These are phyloP conservation scores for Phyllostachys edulis DNA, from an alignment of 176 grass and related monocot genomes.

Conservation along the genomic window DNA sequence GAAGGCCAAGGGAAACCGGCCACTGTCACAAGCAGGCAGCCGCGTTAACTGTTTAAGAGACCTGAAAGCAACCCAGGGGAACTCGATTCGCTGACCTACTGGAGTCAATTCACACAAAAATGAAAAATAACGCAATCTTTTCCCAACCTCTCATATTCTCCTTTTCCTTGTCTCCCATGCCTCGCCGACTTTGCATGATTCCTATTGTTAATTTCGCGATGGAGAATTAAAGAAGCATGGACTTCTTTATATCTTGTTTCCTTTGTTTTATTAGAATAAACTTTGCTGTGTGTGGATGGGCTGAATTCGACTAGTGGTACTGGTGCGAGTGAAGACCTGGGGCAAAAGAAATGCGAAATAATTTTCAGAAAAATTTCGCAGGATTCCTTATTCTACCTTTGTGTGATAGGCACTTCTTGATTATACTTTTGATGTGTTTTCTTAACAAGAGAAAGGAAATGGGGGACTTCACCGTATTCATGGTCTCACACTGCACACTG, in stretches of 20 bases:
- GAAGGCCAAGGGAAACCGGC: not conserved
- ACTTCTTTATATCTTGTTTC: not conserved
- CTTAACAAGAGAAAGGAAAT: not conserved
- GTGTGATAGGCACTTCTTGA: not conserved
- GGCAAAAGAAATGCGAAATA: not conserved
- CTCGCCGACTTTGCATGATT: conserved; percentile 20
- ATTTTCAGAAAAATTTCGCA: not conserved
- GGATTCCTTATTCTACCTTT: not conserved
- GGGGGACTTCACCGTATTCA: not conserved
- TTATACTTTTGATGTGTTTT: not conserved
- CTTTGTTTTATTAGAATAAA: not conserved
- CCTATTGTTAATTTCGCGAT: conserved; percentile 14
- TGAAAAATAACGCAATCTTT: conserved; percentile 10
- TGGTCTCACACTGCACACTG: not conserved
- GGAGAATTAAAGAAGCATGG: conserved; percentile 26
- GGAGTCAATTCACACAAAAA: conserved; percentile 39
- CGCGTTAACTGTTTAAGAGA: conserved; percentile 29
- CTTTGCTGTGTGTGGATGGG: not conserved
- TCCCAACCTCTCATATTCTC: conserved; percentile 1
- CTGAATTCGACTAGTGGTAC: not conserved
- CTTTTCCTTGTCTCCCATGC: not conserved
- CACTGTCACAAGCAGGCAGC: conserved; percentile 14
- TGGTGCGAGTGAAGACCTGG: not conserved
- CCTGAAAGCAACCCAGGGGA: conserved; percentile 42
- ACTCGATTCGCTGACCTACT: conserved; percentile 38